A percentile compares a stretch with the other conserved stretches of the same genome.
These are phyloP conservation scores for Fomes fomentarius DNA, from an alignment of 1,284 basidiomycete genomes.

Conservation along the genomic window DNA sequence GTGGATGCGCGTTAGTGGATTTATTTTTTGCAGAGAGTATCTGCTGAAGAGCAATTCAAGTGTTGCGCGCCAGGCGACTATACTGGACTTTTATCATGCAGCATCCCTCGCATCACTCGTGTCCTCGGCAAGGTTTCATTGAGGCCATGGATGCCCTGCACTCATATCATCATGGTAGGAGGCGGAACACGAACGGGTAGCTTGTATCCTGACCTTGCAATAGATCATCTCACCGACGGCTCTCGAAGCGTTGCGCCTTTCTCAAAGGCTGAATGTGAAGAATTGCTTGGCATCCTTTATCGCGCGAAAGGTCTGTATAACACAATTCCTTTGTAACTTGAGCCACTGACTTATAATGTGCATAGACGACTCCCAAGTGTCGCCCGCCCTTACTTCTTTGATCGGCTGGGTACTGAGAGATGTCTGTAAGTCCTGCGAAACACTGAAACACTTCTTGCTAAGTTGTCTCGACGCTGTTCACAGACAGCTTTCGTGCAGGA, in stretches of 20 bases:
- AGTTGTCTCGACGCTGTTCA: background rate
- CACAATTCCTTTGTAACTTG: background rate
- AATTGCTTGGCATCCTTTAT: slow-evolving; percentile 43
- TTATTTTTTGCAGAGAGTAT: background rate
- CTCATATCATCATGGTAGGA: slow-evolving; percentile 52
- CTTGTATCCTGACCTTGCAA: too few relatives aligned
- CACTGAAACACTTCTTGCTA: too few relatives aligned
- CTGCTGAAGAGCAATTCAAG: slow-evolving; percentile 29
- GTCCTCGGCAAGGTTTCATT: slow-evolving; percentile 41
- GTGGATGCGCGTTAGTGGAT: slow-evolving; percentile 5
- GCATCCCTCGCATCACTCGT: slow-evolving; percentile 48
- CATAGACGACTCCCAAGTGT: background rate
- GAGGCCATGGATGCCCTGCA: slow-evolving; percentile 53
- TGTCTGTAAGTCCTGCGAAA: slow-evolving; percentile 40
- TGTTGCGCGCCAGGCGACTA: slow-evolving; percentile 46
- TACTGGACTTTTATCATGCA: slow-evolving; percentile 56
- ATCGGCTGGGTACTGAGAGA: slow-evolving; percentile 35
- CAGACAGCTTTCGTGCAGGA: slow-evolving; percentile 47
- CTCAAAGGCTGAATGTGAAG: slow-evolving; percentile 54
- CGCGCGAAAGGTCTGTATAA: slow-evolving; percentile 27
- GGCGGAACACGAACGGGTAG: too few relatives aligned
- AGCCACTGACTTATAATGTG: background rate
- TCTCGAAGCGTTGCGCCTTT: slow-evolving; percentile 48
- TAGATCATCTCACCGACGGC: slow-evolving; percentile 49
- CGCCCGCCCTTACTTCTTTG: slow-evolving; percentile 10